Percentiles rank a stretch among this genome's conserved stretches.
phyloP scores from a whole-genome alignment of 371 early-diverging fungal genomes.

The Mucor plumbeus region DNA sequence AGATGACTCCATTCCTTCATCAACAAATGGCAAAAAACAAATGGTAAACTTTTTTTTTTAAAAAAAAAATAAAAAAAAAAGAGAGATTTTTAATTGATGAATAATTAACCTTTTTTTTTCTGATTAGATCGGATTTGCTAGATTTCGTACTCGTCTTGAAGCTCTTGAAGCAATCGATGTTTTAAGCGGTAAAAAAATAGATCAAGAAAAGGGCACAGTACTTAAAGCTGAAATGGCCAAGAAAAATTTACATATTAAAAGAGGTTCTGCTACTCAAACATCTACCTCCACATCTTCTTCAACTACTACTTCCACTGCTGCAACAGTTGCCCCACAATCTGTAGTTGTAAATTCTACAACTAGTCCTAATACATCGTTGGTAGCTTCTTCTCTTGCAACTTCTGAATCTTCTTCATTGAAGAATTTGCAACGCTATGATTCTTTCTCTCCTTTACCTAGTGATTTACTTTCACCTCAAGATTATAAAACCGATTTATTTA shows the following conservation, averaged over 20 bases:
- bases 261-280: conserved; percentile 34
- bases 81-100: neutral
- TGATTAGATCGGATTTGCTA: conserved; percentile 88
- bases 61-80: neutral
- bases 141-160: conserved; percentile 85
- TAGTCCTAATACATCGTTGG: neutral
- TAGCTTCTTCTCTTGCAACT: neutral
- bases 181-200: conserved; percentile 86
- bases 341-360: conserved; percentile 9
- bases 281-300: conserved; percentile 20
- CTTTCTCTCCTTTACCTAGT: conserved; percentile 56
- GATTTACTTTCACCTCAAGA: conserved; percentile 61
- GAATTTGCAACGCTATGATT: conserved; percentile 25
- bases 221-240: conserved; percentile 97
- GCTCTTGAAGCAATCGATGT: conserved; percentile 89
- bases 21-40: conserved; percentile 66
- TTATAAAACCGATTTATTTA: conserved; percentile 48
- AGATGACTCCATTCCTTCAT: conserved; percentile 45
- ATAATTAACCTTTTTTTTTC: neutral
- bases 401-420: conserved; percentile 9
- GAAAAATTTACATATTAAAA: conserved; percentile 87
- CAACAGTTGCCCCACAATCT: conserved; percentile 21
- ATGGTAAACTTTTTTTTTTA: conserved; percentile 65
- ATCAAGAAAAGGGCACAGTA: conserved; percentile 81
- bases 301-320: conserved; percentile 17